phyloP scores from a whole-genome alignment of 257 asterid species.

The Solanum sejunctum region DNA sequence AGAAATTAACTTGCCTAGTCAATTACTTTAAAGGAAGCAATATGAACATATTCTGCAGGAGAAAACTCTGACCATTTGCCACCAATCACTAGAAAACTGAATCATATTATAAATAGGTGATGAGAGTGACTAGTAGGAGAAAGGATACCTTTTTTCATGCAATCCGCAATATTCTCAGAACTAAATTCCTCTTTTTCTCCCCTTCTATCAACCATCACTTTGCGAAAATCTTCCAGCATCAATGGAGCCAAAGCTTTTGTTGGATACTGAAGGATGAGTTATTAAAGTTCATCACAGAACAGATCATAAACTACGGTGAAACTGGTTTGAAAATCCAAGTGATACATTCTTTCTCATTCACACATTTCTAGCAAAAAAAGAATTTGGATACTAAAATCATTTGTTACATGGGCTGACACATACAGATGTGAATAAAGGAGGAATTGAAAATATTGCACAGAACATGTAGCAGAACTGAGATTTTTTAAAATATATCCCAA shows the following conservation, averaged over 20 bases:
- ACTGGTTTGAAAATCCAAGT: background rate
- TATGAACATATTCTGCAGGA: background rate
- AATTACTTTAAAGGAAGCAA: background rate
- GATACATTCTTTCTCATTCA: background rate
- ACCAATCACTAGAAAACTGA: background rate
- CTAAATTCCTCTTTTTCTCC: conserved; percentile 80
- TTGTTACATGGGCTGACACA: background rate
- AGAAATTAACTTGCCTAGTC: background rate
- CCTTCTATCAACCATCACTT: conserved; percentile 72
- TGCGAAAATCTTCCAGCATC: conserved; percentile 82
- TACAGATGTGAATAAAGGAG: background rate
- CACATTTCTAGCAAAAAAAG: background rate
- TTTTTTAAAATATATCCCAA: background rate
- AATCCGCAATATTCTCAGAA: conserved; percentile 52
- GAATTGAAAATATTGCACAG: background rate
- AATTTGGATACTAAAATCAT: background rate
- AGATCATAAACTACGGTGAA: background rate
- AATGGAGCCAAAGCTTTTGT: conserved; percentile 90
- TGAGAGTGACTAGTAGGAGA: background rate
- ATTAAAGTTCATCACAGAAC: background rate
- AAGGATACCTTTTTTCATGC: conserved; percentile 67
- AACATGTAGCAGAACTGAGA: background rate
- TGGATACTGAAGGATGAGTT: conserved; percentile 53
- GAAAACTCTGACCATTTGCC: background rate
- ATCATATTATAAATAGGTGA: background rate